A percentile compares a stretch with the other conserved stretches of the same genome.
phyloP scores from a whole-genome alignment of 192 early-diverging fungal species.

The Coemansia sp. region DNA sequence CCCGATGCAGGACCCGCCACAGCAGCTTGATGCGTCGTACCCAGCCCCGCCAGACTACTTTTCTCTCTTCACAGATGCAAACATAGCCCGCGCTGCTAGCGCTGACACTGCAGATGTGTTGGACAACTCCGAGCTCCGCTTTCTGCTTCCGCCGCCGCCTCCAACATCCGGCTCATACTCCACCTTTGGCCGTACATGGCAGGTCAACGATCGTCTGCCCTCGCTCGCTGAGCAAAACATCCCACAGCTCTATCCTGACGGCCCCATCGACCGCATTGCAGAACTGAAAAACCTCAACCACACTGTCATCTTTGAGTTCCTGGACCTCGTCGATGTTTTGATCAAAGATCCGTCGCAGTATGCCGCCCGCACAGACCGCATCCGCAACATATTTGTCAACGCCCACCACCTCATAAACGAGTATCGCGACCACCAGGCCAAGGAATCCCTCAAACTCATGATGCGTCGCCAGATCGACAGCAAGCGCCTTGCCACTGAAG shows the following conservation, averaged over 20 bases:
- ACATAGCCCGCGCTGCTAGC: conserved; percentile 45
- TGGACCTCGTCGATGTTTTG: conserved; percentile 69
- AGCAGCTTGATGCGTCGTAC: conserved; percentile 55
- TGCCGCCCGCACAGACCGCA: conserved; percentile 61
- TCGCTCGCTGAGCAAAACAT: conserved; percentile 63
- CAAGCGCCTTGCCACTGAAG: conserved; percentile 26
- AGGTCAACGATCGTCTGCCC: conserved; percentile 59
- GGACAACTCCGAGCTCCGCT: conserved; percentile 48
- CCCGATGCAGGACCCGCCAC: conserved; percentile 28
- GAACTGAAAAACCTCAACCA: conserved; percentile 68
- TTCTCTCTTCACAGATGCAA: conserved; percentile 63
- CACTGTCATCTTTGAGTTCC: conserved; percentile 64
- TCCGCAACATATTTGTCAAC: conserved; percentile 72
- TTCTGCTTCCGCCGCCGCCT: conserved; percentile 61
- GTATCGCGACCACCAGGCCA: conserved; percentile 76
- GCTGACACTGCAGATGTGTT: background rate
- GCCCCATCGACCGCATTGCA: conserved; percentile 62
- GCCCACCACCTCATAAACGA: conserved; percentile 85
- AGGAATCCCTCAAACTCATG: conserved; percentile 67
- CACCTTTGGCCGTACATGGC: conserved; percentile 71
- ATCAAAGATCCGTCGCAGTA: conserved; percentile 58
- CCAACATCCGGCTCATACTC: conserved; percentile 57
- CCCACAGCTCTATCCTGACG: conserved; percentile 66
- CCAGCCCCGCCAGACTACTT: conserved; percentile 72
- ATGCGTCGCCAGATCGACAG: conserved; percentile 65